Evolutionary conservation across 2,329 filamentous ascomycete species (phyloP).

Genomic region (Atkinsonella hypoxylon): DNA sequence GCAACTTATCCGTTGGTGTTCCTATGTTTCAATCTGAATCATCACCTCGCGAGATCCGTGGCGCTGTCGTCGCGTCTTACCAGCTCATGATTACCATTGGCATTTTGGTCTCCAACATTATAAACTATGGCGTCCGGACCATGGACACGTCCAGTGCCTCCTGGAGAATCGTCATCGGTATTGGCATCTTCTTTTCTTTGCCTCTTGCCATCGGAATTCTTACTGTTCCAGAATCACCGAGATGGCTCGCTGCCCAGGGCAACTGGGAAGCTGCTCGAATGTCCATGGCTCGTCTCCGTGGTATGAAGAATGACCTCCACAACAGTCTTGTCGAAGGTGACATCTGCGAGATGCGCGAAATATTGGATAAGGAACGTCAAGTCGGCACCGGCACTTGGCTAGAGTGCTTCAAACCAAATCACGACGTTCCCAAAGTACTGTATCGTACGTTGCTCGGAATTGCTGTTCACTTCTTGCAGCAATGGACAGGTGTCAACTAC

Average conservation of each 20-base stretch:
- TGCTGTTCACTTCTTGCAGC: conserved; percentile 52
- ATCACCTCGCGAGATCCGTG: conserved; percentile 49
- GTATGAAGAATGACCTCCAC: conserved; percentile 33
- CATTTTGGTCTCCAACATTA: conserved; percentile 44
- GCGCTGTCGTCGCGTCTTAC: conserved; percentile 55
- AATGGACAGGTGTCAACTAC: conserved; percentile 51
- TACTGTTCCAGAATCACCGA: conserved; percentile 42
- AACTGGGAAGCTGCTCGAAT: conserved; percentile 35
- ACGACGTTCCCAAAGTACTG: conserved; percentile 40
- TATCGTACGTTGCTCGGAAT: conserved; percentile 56
- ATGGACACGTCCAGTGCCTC: conserved; percentile 31
- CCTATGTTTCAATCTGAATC: conserved; percentile 58
- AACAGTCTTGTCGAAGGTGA: conserved; percentile 37
- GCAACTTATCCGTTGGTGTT: conserved; percentile 52
- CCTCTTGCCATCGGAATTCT: conserved; percentile 42
- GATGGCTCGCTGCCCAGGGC: conserved; percentile 38
- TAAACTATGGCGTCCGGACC: conserved; percentile 39
- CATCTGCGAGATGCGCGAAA: conserved; percentile 37
- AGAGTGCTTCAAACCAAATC: conserved; percentile 48
- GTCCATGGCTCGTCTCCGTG: conserved; percentile 41
- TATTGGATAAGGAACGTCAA: conserved; percentile 31
- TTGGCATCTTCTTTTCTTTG: conserved; percentile 40
- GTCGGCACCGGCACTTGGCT: conserved; percentile 39
- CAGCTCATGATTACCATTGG: conserved; percentile 64
- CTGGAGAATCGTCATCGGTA: conserved; percentile 51